phyloP scores from a whole-genome alignment of 73 alveolate genomes.

The Diophrys sp. region DNA sequence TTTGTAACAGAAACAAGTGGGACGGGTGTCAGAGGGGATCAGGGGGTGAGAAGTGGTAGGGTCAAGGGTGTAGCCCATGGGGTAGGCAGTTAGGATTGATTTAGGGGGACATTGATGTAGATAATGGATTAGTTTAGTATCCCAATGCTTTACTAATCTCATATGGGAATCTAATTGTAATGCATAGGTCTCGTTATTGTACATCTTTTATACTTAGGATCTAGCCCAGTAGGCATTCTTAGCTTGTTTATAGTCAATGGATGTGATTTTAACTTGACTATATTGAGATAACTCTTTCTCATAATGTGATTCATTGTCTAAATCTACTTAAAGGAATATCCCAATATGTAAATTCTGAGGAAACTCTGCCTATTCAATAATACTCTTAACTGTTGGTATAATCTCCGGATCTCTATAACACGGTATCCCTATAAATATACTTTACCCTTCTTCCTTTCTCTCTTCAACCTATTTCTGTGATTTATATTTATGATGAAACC shows the following conservation, averaged over 20 bases:
- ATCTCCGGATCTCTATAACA: constrained; percentile 53
- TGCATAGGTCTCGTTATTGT: constrained; percentile 53
- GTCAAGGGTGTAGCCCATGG: constrained; percentile 23
- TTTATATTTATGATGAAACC: constrained; percentile 40
- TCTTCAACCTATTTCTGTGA: neutral
- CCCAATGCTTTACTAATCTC: constrained; percentile 70
- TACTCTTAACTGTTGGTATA: constrained; percentile 14
- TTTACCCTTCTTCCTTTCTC: too few relatives aligned
- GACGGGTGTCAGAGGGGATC: constrained; percentile 27
- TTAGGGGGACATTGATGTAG: constrained; percentile 36
- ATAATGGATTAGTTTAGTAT: constrained; percentile 34
- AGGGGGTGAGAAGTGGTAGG: neutral
- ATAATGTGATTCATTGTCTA: constrained; percentile 10
- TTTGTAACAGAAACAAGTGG: constrained; percentile 23
- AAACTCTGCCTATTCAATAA: constrained; percentile 4
- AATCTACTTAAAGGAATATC: constrained; percentile 27
- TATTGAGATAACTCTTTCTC: neutral
- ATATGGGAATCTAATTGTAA: constrained; percentile 76
- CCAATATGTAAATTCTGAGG: constrained; percentile 37
- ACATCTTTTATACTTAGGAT: constrained; percentile 51
- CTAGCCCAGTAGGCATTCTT: constrained; percentile 78
- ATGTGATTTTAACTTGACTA: constrained; percentile 12
- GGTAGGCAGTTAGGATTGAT: constrained; percentile 35
- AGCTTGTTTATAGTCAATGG: constrained; percentile 54
- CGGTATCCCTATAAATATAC: constrained; percentile 57